phyloP scores from a whole-genome alignment of 73 alveolate species.

The Tetrahymena malaccensis region DNA sequence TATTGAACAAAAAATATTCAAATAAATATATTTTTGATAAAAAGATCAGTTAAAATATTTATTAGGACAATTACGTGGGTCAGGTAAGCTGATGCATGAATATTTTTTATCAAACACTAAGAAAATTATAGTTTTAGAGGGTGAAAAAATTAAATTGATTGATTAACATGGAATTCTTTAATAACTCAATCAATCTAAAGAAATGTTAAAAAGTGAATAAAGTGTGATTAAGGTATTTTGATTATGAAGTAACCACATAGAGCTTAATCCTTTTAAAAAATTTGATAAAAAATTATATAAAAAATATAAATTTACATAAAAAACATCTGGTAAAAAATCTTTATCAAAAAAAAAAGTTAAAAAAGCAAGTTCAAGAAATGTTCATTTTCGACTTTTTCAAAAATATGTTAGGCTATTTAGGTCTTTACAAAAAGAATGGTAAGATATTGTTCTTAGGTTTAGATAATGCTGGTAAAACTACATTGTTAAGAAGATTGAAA shows the following conservation, averaged over 20 bases:
- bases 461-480: conserved; percentile 95
- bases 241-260: neutral
- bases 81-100: neutral
- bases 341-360: neutral
- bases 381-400: conserved; percentile 75
- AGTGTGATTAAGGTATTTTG: neutral
- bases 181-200: neutral
- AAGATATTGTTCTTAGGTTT: conserved; percentile 91
- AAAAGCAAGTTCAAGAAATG: conserved; percentile 41
- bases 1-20: neutral
- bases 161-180: neutral
- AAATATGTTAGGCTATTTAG: conserved; percentile 71
- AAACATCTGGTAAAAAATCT: neutral
- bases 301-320: neutral
- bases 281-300: neutral
- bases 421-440: conserved; percentile 95
- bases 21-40: neutral
- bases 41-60: neutral
- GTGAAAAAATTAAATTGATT: neutral
- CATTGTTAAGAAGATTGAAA: conserved; percentile 93
- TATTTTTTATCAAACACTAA: neutral
- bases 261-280: neutral
- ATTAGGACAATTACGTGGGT: neutral
- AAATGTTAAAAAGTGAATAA: neutral
- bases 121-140: neutral